phyloP scores from a whole-genome alignment of 371 early-diverging fungal genomes.

The Apophysomyces variabilis region DNA sequence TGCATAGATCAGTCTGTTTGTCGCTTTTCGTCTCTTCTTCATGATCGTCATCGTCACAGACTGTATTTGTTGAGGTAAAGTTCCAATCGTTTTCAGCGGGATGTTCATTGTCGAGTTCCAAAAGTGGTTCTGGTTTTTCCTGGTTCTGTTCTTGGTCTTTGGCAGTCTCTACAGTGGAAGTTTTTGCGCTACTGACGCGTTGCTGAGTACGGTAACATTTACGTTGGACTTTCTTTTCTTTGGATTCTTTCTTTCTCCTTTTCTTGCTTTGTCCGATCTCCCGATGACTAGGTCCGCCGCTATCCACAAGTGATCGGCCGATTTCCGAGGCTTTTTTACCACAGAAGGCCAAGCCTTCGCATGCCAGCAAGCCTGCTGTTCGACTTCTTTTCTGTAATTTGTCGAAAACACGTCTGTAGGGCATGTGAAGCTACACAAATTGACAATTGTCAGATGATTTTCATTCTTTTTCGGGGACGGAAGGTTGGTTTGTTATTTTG shows the following conservation, averaged over 20 bases:
- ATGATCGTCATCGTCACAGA: too few species aligned
- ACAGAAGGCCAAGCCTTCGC: not conserved
- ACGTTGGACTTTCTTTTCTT: not conserved
- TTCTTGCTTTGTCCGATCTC: not conserved
- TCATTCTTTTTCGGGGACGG: too few species aligned
- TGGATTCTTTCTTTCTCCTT: not conserved
- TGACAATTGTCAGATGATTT: constrained; percentile 8
- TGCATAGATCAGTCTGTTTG: too few species aligned
- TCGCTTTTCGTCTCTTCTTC: too few species aligned
- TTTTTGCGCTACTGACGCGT: not conserved
- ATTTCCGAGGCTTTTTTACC: not conserved
- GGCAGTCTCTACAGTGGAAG: not conserved
- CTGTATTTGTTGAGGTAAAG: too few species aligned
- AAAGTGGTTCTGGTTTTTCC: not conserved
- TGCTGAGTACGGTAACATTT: not conserved
- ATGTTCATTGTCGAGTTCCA: too few species aligned
- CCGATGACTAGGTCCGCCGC: not conserved
- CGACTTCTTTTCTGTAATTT: not conserved
- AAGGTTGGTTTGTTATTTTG: not conserved
- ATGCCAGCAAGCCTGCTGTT: not conserved
- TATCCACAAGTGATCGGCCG: not conserved
- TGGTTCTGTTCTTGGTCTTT: not conserved
- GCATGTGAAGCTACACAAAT: constrained; percentile 11
- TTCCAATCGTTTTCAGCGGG: too few species aligned
- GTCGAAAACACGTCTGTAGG: not conserved